Evolutionary conservation across 75 land plant genomes (phyloP).

Genomic region (Azolla pinnata): DNA sequence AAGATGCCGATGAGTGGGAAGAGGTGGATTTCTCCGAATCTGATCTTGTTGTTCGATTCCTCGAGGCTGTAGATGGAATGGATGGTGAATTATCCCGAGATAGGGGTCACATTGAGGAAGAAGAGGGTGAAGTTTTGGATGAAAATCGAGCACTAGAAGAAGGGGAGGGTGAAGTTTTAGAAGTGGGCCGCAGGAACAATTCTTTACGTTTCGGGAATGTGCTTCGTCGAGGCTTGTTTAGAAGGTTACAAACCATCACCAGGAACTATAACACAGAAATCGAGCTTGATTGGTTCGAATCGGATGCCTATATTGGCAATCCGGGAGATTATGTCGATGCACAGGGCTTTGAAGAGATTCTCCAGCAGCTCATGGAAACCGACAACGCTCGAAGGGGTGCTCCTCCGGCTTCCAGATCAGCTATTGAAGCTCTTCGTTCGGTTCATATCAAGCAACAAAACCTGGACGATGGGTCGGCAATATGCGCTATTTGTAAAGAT

Average conservation of each 20-base stretch:
- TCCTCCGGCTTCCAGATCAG: conserved; percentile 59
- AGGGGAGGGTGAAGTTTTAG: conserved; percentile 6
- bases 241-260: conserved; percentile 18
- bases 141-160: conserved; percentile 7
- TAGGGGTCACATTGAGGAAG: conserved; percentile 10
- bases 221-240: conserved; percentile 12
- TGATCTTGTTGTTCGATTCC: background rate
- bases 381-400: conserved; percentile 57
- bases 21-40: conserved; percentile 29
- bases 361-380: conserved; percentile 41
- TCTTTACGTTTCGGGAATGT: conserved; percentile 5
- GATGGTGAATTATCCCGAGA: conserved; percentile 12
- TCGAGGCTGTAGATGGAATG: conserved; percentile 2
- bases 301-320: conserved; percentile 25
- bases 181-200: conserved; percentile 16
- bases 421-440: conserved; percentile 32
- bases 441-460: conserved; percentile 32
- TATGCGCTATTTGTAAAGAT: conserved; percentile 69
- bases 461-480: conserved; percentile 33
- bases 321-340: conserved; percentile 44
- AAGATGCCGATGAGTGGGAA: conserved; percentile 54
- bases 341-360: conserved; percentile 39
- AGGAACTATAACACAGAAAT: conserved; percentile 16
- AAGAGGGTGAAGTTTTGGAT: conserved; percentile 11
- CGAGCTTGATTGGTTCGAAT: conserved; percentile 20